A percentile compares a stretch with the other conserved stretches of the same genome.
These are phyloP conservation scores for Musa schizocarpa DNA, from an alignment of 176 grass and related monocot genomes.

Conservation along the genomic window DNA sequence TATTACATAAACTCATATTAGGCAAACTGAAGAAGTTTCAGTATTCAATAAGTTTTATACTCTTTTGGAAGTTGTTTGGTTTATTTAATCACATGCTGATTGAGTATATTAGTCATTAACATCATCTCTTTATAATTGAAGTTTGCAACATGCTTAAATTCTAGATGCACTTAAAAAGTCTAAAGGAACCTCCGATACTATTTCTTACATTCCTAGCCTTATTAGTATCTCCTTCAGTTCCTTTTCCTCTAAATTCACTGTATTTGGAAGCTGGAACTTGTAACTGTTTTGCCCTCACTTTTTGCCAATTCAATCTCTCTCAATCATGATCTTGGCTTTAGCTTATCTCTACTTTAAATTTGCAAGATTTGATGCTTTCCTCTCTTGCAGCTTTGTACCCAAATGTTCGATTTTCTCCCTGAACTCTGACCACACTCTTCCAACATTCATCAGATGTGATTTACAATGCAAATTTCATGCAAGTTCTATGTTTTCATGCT, in stretches of 20 bases:
- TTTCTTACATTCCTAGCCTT: too few relatives aligned
- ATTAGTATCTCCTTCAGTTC: too few relatives aligned
- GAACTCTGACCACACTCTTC: too few relatives aligned
- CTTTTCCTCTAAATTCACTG: not conserved
- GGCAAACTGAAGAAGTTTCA: not conserved
- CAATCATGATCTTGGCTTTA: not conserved
- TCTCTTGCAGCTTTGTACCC: not conserved
- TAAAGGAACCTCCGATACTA: too few relatives aligned
- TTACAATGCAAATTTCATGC: not conserved
- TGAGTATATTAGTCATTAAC: too few relatives aligned
- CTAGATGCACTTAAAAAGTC: too few relatives aligned
- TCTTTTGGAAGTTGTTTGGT: not conserved
- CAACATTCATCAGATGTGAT: not conserved
- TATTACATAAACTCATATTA: not conserved
- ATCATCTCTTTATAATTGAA: too few relatives aligned
- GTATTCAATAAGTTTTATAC: not conserved
- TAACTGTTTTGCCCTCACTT: not conserved
- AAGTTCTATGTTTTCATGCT: not conserved
- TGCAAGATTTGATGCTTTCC: not conserved
- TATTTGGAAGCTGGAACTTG: not conserved
- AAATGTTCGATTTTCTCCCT: not conserved
- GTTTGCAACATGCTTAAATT: too few relatives aligned
- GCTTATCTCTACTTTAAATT: not conserved
- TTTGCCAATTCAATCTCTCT: not conserved
- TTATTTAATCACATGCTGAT: not conserved